Base-by-base conservation (phyloP, 176 grass and related monocot genomes). In the Olyra latifolia region DNA sequence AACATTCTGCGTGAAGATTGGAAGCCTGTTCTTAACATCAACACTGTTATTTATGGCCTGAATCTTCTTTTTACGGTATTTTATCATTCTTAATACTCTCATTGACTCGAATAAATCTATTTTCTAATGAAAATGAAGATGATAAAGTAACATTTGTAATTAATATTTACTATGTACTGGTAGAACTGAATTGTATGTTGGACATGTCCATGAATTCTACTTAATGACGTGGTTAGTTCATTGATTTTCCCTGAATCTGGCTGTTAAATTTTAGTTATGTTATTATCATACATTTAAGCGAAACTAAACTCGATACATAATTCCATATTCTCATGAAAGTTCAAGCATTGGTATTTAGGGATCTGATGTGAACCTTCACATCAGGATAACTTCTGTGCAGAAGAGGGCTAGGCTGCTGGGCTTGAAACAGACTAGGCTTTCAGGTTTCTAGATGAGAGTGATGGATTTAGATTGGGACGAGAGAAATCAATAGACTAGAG, bases 11-110 rank as follows among this genome's bases (percentile, higher is more conserved):
- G 89, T 83, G 93, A 95, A 85, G 93, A 95, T 83, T 95, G 93
- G 93, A 95, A 95, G 74, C 93, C 93, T 80, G 89, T 95, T 61
- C 93, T 95, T 52, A 95, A 88, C 65, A 95, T 95, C 71, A 95
- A 95, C 82, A 92, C 93, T 69, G 20, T 95, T 57, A 81, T 95
- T 63, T 92, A 95, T 71, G 93, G 93, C 69, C 71, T 95, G 52
- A 95, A 90, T 92, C 93, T 95, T 86, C 93, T 95, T 83, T 95
- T 92, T 81, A 87, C 72, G 78, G 93, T 95, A 90, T 71, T 45
- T 45, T 12, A 82, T 20, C 69, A 82, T 72, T 35, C 13, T 77
- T 38, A 32, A 20, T 40, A 45, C 41, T 32, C 22, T 47, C 50
- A 8, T 44, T 24, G 50, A 44, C 44, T 73, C 1, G 47, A 80